These are phyloP conservation scores for Agrostemma githago DNA, from an alignment of 148 eudicot species.

Conservation along the genomic window DNA sequence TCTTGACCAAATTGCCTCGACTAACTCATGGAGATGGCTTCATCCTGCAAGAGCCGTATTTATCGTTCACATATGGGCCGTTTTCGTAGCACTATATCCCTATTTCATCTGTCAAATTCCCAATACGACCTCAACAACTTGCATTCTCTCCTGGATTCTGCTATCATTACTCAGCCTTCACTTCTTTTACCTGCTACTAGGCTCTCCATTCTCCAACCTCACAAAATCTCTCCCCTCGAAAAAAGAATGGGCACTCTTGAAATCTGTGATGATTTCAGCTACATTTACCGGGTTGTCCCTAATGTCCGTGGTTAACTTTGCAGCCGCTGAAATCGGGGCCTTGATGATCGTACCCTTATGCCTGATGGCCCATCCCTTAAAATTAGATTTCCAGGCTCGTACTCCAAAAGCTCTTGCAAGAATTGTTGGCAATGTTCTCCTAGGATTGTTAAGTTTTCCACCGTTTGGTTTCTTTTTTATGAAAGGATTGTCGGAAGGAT, in stretches of 20 bases:
- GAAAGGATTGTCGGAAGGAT: constrained; percentile 53
- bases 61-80: constrained; percentile 69
- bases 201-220: constrained; percentile 41
- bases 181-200: constrained; percentile 30
- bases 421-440: constrained; percentile 40
- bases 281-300: constrained; percentile 70
- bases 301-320: constrained; percentile 92
- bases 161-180: constrained; percentile 54
- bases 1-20: constrained; percentile 13
- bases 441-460: constrained; percentile 57
- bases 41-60: constrained; percentile 65
- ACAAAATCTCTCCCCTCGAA: constrained; percentile 21
- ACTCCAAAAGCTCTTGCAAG: constrained; percentile 33
- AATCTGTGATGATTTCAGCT: constrained; percentile 70
- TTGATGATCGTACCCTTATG: constrained; percentile 74
- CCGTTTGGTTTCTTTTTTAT: constrained; percentile 47
- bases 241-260: constrained; percentile 66
- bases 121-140: constrained; percentile 39
- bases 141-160: constrained; percentile 51
- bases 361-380: constrained; percentile 63
- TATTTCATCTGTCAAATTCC: constrained; percentile 53
- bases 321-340: constrained; percentile 92
- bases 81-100: constrained; percentile 61
- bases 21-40: constrained; percentile 85
- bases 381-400: constrained; percentile 31